These are phyloP conservation scores for Cornus florida DNA, from an alignment of 148 eudicot species.

Conservation along the genomic window DNA sequence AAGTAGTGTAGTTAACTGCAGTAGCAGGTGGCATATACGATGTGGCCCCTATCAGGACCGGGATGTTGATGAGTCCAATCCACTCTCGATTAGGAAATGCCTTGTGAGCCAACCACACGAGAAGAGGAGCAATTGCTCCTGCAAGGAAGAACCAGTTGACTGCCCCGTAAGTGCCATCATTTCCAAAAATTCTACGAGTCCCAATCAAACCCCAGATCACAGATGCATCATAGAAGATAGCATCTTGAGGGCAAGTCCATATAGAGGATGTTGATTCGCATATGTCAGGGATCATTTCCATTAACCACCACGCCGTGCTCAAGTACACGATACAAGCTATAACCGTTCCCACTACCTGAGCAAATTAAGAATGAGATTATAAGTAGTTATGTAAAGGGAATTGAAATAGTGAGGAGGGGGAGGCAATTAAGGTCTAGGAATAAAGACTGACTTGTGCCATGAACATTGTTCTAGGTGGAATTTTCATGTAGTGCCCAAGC, in stretches of 20 bases:
- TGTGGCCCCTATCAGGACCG: slow-evolving; percentile 75
- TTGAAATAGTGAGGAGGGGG: not conserved
- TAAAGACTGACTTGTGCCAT: slow-evolving; percentile 76
- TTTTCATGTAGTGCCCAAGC: slow-evolving; percentile 99
- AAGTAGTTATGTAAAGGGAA: not conserved
- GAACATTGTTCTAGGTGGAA: slow-evolving; percentile 95
- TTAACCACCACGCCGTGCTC: slow-evolving; percentile 92
- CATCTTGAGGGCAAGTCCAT: slow-evolving; percentile 93
- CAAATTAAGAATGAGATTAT: not conserved
- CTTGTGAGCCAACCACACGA: slow-evolving; percentile 78
- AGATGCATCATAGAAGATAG: slow-evolving; percentile 89
- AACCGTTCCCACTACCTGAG: slow-evolving; percentile 75
- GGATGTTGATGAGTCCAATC: slow-evolving; percentile 92
- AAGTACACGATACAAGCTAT: slow-evolving; percentile 71
- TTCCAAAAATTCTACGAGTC: slow-evolving; percentile 80
- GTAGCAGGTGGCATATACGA: slow-evolving; percentile 91
- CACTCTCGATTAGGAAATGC: slow-evolving; percentile 78
- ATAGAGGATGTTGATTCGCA: slow-evolving; percentile 55
- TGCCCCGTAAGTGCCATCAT: slow-evolving; percentile 64
- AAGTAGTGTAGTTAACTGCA: slow-evolving; percentile 84
- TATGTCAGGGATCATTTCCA: slow-evolving; percentile 86
- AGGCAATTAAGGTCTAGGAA: not conserved
- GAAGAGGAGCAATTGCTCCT: slow-evolving; percentile 81
- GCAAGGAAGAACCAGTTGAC: slow-evolving; percentile 85
- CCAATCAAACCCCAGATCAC: slow-evolving; percentile 95